Percentiles rank a stretch among this genome's conserved stretches.
Conservation (phyloP, 306 rosid species). For the Lablab purpureus region DNA sequence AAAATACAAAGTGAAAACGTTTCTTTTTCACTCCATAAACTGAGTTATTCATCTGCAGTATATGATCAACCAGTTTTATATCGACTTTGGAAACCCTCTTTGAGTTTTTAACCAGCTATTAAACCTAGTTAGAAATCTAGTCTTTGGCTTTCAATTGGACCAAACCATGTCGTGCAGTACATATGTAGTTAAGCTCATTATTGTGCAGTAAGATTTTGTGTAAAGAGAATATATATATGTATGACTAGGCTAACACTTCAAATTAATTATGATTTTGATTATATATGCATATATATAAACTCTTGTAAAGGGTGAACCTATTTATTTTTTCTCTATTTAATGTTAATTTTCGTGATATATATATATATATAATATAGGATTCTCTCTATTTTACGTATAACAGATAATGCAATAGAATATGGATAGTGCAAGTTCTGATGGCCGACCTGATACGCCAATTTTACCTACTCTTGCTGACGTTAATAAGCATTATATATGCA, state of each 20-base stretch:
- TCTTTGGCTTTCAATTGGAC: too few species aligned
- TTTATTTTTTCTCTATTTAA: not conserved
- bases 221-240: not conserved
- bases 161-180: not conserved
- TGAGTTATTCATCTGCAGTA: not conserved
- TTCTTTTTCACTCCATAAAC: not conserved
- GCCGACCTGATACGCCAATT: slow-evolving; percentile 69
- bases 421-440: slow-evolving; percentile 53
- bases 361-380: too few species aligned
- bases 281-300: not conserved
- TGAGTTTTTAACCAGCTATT: not conserved
- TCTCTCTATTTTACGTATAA: slow-evolving; percentile 7
- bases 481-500: slow-evolving; percentile 39
- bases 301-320: not conserved
- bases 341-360: not conserved
- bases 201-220: not conserved
- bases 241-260: not conserved
- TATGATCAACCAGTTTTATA: not conserved
- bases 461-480: slow-evolving; percentile 62
- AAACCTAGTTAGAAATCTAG: too few species aligned
- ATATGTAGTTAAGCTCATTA: too few species aligned
- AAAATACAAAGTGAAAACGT: not conserved
- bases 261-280: not conserved
- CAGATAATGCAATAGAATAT: slow-evolving; percentile 51
- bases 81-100: too few species aligned